A percentile compares a stretch with the other conserved stretches of the same genome.
phyloP scores from a whole-genome alignment of 2,329 filamentous ascomycete species.

The Exophiala sp. region DNA sequence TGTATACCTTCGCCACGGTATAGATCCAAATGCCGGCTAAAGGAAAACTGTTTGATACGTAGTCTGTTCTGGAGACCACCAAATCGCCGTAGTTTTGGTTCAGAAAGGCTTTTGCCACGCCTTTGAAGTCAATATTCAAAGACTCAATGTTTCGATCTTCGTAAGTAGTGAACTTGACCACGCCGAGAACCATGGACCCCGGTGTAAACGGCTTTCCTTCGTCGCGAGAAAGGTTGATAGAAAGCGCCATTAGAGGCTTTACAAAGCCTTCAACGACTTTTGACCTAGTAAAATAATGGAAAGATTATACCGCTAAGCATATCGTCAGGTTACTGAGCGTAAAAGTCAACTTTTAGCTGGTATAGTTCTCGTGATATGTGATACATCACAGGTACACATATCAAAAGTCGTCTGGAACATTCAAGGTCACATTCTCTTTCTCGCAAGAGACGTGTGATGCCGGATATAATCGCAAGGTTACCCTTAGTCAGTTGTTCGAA shows the following conservation, averaged over 20 bases:
- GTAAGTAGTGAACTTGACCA: slow-evolving; percentile 6
- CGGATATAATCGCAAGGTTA: no score
- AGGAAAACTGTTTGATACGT: slow-evolving; percentile 1
- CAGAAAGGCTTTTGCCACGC: slow-evolving; percentile 8
- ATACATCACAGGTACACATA: no score
- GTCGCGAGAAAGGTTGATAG: slow-evolving; percentile 5
- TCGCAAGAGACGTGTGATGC: no score
- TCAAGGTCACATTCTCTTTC: no score
- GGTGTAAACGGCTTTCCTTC: slow-evolving; percentile 6
- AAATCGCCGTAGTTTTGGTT: slow-evolving; percentile 15
- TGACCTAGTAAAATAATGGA: no score
- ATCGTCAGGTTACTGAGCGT: no score
- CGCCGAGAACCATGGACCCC: slow-evolving; percentile 11
- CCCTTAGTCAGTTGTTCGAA: no score
- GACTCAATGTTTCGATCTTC: slow-evolving; percentile 9
- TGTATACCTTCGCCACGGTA: slow-evolving; percentile 6
- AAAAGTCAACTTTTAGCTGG: no score
- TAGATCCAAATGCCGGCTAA: slow-evolving; percentile 5
- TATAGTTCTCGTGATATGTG: no score
- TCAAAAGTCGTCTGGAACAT: no score
- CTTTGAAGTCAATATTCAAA: slow-evolving; percentile 6
- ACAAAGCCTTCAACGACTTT: no score
- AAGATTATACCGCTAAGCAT: no score
- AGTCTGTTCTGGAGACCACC: background rate
- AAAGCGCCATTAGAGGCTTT: slow-evolving; percentile 5